These are phyloP conservation scores for Fusarium concolor DNA, from an alignment of 2,329 filamentous ascomycete genomes.

Conservation along the genomic window DNA sequence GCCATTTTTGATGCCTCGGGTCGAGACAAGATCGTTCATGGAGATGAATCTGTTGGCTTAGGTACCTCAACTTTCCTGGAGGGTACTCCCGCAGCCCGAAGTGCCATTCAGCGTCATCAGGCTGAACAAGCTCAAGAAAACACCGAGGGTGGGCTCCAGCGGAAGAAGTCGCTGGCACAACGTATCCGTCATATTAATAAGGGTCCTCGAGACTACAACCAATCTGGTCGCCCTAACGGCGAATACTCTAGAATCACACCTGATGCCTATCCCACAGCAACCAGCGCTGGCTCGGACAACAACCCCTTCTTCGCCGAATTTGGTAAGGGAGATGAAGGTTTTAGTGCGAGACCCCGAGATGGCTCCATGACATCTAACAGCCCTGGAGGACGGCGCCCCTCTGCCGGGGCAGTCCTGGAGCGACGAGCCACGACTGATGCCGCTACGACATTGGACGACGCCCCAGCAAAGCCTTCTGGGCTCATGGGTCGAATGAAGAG, in stretches of 20 bases:
- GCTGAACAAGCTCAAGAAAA: conserved; percentile 73
- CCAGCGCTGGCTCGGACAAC: conserved; percentile 52
- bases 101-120: conserved; percentile 80
- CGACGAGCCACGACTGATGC: conserved; percentile 73
- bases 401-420: conserved; percentile 63
- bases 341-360: conserved; percentile 58
- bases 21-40: conserved; percentile 80
- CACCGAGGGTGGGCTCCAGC: conserved; percentile 71
- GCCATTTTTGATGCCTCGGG: conserved; percentile 75
- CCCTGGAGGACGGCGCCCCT: conserved; percentile 56
- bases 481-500: conserved; percentile 85
- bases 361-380: conserved; percentile 64
- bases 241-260: conserved; percentile 57
- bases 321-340: conserved; percentile 65
- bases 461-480: conserved; percentile 64
- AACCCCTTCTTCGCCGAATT: conserved; percentile 92
- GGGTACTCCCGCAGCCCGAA: conserved; percentile 86
- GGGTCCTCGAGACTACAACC: conserved; percentile 69
- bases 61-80: conserved; percentile 97
- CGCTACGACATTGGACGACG: conserved; percentile 53
- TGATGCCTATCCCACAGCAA: conserved; percentile 51
- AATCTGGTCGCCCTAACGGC: conserved; percentile 66
- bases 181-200: conserved; percentile 87
- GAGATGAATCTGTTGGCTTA: conserved; percentile 83
- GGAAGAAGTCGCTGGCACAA: conserved; percentile 96